A percentile compares a stretch with the other conserved stretches of the same genome.
These are phyloP conservation scores for Saccharomycodes ludwigii DNA, from an alignment of 805 yeast species.

Conservation along the genomic window DNA sequence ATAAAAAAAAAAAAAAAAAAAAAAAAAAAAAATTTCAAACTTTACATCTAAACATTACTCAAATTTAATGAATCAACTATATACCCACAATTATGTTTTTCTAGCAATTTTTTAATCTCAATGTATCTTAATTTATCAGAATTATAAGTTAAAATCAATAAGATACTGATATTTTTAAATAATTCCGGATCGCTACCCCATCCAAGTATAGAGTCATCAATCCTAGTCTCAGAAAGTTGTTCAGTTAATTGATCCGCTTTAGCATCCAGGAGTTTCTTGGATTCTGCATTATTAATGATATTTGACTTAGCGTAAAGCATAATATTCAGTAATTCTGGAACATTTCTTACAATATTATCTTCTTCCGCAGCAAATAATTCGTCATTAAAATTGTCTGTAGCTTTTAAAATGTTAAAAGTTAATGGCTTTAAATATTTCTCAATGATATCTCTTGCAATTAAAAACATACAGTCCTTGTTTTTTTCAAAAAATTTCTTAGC, in stretches of 20 bases:
- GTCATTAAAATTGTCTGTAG: slow-evolving; percentile 14
- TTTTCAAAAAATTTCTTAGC: slow-evolving; percentile 16
- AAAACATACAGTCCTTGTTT: slow-evolving; percentile 7
- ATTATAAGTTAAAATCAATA: too few species aligned
- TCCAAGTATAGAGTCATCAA: not conserved
- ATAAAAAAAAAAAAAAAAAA: too few species aligned
- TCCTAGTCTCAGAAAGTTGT: not conserved
- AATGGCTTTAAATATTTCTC: slow-evolving; percentile 8
- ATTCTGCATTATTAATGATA: not conserved
- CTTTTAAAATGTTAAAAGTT: slow-evolving; percentile 9
- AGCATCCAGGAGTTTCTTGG: too few species aligned
- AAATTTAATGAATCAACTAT: too few species aligned
- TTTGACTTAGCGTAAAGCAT: too few species aligned
- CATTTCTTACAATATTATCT: slow-evolving; percentile 50
- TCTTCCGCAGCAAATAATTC: slow-evolving; percentile 56
- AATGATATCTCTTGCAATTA: slow-evolving; percentile 7
- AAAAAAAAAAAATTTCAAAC: too few species aligned
- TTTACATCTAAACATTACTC: too few species aligned
- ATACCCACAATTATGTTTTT: too few species aligned
- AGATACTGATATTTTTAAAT: too few species aligned
- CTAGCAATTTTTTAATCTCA: too few species aligned
- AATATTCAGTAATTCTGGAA: not conserved
- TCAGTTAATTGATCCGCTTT: not conserved
- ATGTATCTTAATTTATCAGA: too few species aligned
- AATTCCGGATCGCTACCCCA: too few species aligned